phyloP scores from a whole-genome alignment of 2,329 filamentous ascomycete genomes.

The Niveomyces coronatus region DNA sequence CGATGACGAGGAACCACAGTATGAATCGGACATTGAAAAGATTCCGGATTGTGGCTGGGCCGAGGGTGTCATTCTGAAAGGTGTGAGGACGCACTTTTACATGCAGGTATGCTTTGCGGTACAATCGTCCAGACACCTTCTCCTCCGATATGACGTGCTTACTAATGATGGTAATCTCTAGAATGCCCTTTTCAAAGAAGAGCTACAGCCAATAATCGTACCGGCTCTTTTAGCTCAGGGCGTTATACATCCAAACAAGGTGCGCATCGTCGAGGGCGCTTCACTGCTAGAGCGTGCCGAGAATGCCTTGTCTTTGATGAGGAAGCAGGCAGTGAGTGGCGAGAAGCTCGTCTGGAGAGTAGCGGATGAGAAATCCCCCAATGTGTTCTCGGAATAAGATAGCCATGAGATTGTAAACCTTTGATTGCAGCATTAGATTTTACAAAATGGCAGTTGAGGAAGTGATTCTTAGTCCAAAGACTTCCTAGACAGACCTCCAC shows the following conservation, averaged over 20 bases:
- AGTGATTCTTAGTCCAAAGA: too few species aligned
- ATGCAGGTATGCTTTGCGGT: conserved; percentile 14
- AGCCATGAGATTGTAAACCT: too few species aligned
- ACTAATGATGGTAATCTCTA: conserved; percentile 15
- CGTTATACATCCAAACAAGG: conserved; percentile 29
- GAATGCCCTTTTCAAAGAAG: conserved; percentile 45
- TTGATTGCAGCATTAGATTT: neutral
- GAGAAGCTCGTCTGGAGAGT: conserved; percentile 31
- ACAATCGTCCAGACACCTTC: neutral
- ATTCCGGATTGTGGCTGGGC: conserved; percentile 34
- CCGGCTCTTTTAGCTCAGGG: conserved; percentile 33
- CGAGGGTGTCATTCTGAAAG: conserved; percentile 39
- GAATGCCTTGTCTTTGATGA: conserved; percentile 25
- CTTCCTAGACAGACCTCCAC: neutral
- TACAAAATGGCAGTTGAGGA: neutral
- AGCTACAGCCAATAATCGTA: conserved; percentile 45
- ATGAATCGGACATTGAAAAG: conserved; percentile 40
- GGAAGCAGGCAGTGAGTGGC: conserved; percentile 28
- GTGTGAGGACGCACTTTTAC: conserved; percentile 38
- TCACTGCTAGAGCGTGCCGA: conserved; percentile 28
- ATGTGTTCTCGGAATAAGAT: too few species aligned
- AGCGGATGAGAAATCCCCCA: conserved; percentile 11
- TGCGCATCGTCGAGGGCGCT: conserved; percentile 30
- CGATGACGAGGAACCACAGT: conserved; percentile 36
- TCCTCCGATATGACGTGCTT: neutral